Evolutionary conservation across 2,329 filamentous ascomycete species (phyloP), one percentile per base, ranked within the genome.

Genomic region (Pseudogymnoascus verrucosus): DNA sequence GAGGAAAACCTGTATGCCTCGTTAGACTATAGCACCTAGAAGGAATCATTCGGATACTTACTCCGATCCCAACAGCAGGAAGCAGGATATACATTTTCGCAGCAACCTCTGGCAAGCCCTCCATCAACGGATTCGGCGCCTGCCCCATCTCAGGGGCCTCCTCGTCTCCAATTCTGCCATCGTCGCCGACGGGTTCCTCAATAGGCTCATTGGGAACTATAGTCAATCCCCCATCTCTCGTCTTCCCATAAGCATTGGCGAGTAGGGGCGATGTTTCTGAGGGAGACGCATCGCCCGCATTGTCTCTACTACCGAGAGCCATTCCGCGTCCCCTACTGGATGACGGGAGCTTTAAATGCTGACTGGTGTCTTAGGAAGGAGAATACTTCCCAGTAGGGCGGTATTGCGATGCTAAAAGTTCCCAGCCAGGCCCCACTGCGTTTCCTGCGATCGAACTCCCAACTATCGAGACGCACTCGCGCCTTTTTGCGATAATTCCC

Each of bases 31-130:
- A 6, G 19, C 19, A 61, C 34, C 1, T 16, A n/a, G 42, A 54
- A 12, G 31, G 6, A 51, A 23, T 39, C 4, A 63, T 44, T 62
- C 40, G 8, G 19, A 37, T 19, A 69, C 80, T 72, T 77, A 86
- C 83, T n/a, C 85, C 85, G 62, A 88, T 80, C 7, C 80, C 82
- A 57, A 88, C 74, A 1, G 85, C 84, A 2, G 85, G 85, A 36
- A 88, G 74, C 63, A 89, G 83, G 67, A 82, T 83, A 63, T 79
- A 79, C 71, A 88, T 78, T 66, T 74, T 78, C 5, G 82, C 76
- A 63, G 60, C 57, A 47, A 68, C 62, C 12, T 69, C 68, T 1
- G 64, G 47, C 31, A 69, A 66, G 1, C 69, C 69, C 23, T 70
- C 66, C 59, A 68, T 67, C n/a, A 69, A 47, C 4, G 69, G 69